phyloP scores from a whole-genome alignment of 1,139 yeast species.

The Kurtzmaniella quercitrusa region DNA sequence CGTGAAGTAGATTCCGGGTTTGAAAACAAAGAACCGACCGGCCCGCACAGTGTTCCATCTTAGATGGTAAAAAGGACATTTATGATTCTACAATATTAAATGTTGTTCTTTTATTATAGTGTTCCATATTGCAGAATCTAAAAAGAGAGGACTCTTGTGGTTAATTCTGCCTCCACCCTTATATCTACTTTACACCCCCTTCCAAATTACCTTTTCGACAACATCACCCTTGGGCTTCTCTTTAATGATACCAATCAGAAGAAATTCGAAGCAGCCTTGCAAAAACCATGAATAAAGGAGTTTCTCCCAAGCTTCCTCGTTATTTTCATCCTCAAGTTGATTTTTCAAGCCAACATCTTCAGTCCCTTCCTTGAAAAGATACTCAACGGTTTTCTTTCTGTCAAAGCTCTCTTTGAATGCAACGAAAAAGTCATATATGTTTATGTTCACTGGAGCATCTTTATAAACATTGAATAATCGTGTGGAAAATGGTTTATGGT shows the following conservation, averaged over 20 bases:
- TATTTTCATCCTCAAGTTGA: slow-evolving; percentile 15
- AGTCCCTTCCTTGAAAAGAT: slow-evolving; percentile 21
- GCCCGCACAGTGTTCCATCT: too few species aligned
- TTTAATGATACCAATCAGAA: slow-evolving; percentile 36
- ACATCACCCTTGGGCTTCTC: slow-evolving; percentile 45
- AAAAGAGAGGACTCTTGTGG: too few species aligned
- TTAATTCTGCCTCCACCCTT: not conserved
- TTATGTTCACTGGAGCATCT: slow-evolving; percentile 74
- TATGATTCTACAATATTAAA: too few species aligned
- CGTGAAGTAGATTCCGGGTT: too few species aligned
- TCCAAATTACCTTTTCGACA: slow-evolving; percentile 44
- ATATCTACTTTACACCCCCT: slow-evolving; percentile 29
- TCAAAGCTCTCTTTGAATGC: slow-evolving; percentile 63
- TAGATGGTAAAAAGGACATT: too few species aligned
- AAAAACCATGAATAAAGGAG: slow-evolving; percentile 39
- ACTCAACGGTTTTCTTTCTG: slow-evolving; percentile 29
- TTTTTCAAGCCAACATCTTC: slow-evolving; percentile 14
- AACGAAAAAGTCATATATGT: slow-evolving; percentile 70
- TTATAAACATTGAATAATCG: slow-evolving; percentile 67
- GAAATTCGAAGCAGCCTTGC: slow-evolving; percentile 39
- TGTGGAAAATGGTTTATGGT: slow-evolving; percentile 43
- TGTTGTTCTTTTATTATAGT: too few species aligned
- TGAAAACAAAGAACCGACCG: not conserved
- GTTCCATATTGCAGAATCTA: too few species aligned
- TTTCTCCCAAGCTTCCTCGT: slow-evolving; percentile 39